Conservation (phyloP, 495 filamentous ascomycete genomes). For the Daldinia vernicosa region DNA sequence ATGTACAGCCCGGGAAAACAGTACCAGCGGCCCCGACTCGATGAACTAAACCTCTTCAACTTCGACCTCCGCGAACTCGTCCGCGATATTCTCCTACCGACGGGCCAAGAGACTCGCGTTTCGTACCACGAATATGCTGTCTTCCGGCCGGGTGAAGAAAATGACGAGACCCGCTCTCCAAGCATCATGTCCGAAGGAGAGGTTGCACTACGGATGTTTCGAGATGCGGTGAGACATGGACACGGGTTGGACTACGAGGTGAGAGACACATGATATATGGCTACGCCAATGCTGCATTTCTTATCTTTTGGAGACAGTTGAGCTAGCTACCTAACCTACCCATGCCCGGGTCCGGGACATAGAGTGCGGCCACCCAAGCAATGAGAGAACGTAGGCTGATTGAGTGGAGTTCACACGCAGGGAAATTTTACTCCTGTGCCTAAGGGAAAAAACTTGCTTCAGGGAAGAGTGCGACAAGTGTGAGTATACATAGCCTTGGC, state of each 20-base stretch:
- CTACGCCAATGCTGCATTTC: not conserved
- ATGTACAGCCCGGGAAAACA: conserved; percentile 11
- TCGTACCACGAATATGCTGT: conserved; percentile 50
- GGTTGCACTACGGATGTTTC: conserved; percentile 42
- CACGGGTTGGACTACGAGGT: conserved; percentile 45
- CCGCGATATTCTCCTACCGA: conserved; percentile 29
- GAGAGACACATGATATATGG: conserved; percentile 12
- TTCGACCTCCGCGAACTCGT: conserved; percentile 43
- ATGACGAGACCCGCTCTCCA: conserved; percentile 38
- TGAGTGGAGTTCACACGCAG: conserved; percentile 17
- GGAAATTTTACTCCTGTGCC: conserved; percentile 43
- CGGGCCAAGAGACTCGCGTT: conserved; percentile 35
- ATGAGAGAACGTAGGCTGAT: conserved; percentile 1
- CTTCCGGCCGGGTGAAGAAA: conserved; percentile 32
- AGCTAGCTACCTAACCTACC: not conserved
- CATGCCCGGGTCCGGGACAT: not conserved
- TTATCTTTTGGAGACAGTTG: conserved; percentile 1
- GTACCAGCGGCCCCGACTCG: conserved; percentile 21
- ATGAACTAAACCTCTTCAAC: conserved; percentile 41
- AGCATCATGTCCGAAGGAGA: conserved; percentile 46
- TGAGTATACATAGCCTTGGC: conserved; percentile 29
- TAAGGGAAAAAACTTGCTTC: conserved; percentile 37
- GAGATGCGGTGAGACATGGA: conserved; percentile 39
- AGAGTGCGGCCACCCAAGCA: not conserved
- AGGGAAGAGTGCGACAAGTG: conserved; percentile 46